Evolutionary conservation across 1,139 yeast species (phyloP).

Genomic region (Arxiozyma heterogenica): DNA sequence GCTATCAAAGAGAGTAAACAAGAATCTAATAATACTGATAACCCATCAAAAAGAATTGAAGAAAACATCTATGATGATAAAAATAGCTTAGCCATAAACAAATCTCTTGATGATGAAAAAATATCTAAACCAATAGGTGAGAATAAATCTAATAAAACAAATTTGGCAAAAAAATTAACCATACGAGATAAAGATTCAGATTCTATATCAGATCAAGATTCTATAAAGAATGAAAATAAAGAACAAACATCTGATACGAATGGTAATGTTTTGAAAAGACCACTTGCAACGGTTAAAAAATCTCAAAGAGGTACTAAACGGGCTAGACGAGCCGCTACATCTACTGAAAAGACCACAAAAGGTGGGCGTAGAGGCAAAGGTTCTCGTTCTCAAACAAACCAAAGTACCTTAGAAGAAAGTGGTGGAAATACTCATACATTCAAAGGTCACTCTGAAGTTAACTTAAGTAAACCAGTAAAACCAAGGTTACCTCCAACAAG

Average conservation of each 20-base stretch:
- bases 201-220: neutral
- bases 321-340: conserved; percentile 1
- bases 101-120: neutral
- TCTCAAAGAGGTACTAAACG: conserved; percentile 3
- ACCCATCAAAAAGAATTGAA: neutral
- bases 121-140: neutral
- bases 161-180: neutral
- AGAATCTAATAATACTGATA: conserved; percentile 16
- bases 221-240: conserved; percentile 1
- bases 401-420: conserved; percentile 7
- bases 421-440: conserved; percentile 11
- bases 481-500: conserved; percentile 76
- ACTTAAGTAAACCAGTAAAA: conserved; percentile 58
- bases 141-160: neutral
- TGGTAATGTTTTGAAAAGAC: neutral
- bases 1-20: conserved; percentile 33
- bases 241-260: neutral
- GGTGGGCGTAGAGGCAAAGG: conserved; percentile 1
- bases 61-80: neutral
- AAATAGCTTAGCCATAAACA: neutral
- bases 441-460: conserved; percentile 23
- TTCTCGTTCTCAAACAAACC: conserved; percentile 1
- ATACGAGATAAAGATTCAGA: neutral
- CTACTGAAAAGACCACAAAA: neutral
- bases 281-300: neutral